A percentile compares a stretch with the other conserved stretches of the same genome.
These are phyloP conservation scores for Fraxinus latifolia DNA, from an alignment of 305 asterid species.

Conservation along the genomic window DNA sequence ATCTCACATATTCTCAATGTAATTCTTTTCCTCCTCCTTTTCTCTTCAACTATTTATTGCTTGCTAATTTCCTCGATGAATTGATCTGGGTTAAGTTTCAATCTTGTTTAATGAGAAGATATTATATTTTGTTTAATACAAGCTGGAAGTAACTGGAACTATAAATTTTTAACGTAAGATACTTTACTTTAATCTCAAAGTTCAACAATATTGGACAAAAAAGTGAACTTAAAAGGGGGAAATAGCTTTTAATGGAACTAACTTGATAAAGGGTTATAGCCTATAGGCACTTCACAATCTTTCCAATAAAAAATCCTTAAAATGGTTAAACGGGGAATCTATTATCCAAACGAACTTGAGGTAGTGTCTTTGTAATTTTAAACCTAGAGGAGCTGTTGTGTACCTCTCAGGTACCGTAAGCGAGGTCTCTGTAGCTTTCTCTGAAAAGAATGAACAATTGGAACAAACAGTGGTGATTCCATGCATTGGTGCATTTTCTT, in stretches of 20 bases:
- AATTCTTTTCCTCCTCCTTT: neutral
- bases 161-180: neutral
- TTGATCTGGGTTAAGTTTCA: neutral
- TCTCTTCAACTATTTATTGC: neutral
- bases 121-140: neutral
- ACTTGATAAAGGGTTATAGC: neutral
- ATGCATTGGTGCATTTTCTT: neutral
- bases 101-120: neutral
- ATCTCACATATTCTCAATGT: conserved; percentile 83
- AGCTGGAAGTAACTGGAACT: neutral
- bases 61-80: neutral
- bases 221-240: neutral
- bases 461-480: neutral
- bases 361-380: neutral
- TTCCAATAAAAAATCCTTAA: neutral
- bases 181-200: neutral
- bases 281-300: neutral
- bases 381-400: neutral
- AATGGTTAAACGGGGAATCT: neutral
- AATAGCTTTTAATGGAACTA: neutral
- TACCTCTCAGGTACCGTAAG: neutral
- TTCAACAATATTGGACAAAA: neutral
- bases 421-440: neutral
- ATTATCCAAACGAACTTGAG: too few relatives aligned
- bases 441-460: neutral